Evolutionary conservation across 2,329 filamentous ascomycete species (phyloP), one percentile per base, ranked within the genome.

Genomic region (Plectosphaerella sp.): DNA sequence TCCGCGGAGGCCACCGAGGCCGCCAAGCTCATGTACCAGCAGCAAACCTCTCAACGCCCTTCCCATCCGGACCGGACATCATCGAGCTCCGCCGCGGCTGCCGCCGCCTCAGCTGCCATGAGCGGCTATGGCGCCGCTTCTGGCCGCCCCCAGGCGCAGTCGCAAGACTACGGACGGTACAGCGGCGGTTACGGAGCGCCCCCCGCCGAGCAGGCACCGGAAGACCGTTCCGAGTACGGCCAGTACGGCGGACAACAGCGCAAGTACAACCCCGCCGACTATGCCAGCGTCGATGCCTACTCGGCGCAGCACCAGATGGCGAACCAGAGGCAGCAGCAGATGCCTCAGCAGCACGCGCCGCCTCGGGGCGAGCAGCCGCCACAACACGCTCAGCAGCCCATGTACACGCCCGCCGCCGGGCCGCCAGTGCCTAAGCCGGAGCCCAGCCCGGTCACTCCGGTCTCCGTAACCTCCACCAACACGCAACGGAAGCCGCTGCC

Each of bases 251-350:
- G 72, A 15, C 71, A 78, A 56, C 83, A 86, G 59, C 75, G 83
- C 41, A 83, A 83, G 59, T 94, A 94, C 66, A 89, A 94, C 65
- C 89, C 89, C 25, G 83, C 83, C 22, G 86, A 87, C 57, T 94
- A 92, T 66, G 87, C 86, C 54, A 83, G 78, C 62, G 79, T 83
- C 59, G 78, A 74, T 61, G 75, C 68, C 50, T 84, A 78, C 58
- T 70, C 67, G 46, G 46, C 50, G 50, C 52, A 55, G 51, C 46
- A 51, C 48, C 48, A 49, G 36, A 18, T 18, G 25, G 48, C 48
- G n/a, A 72, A 75, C 52, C 9, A 46, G 52, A 35, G 54, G 49
- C 67, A 73, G 39, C 64, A 69, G 28, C 67, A 71, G 35, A 67
- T 65, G 45, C 59, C 57, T 12, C 66, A 59, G 47, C 57, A 67